Evolutionary conservation across 2,329 filamentous ascomycete genomes (phyloP).

Genomic region (Metarhizium guizhouense): DNA sequence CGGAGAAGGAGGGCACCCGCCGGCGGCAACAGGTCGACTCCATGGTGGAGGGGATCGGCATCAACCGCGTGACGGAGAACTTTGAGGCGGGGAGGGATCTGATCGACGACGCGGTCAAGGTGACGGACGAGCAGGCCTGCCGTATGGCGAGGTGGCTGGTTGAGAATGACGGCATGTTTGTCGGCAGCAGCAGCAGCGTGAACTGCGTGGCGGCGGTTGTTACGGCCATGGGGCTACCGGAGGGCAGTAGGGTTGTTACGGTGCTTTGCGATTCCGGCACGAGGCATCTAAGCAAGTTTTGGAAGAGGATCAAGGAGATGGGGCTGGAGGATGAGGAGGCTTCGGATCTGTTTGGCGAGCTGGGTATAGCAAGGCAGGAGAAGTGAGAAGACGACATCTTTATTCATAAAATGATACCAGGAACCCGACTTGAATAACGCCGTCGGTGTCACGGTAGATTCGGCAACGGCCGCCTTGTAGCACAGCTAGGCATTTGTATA

Average conservation of each 20-base stretch:
- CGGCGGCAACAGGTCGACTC: constrained; percentile 87
- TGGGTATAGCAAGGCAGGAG: constrained; percentile 29
- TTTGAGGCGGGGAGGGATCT: constrained; percentile 81
- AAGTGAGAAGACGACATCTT: not conserved
- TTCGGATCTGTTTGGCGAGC: constrained; percentile 38
- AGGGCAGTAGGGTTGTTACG: constrained; percentile 63
- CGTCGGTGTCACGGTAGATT: no score
- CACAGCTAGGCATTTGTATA: no score
- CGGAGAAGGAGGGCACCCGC: constrained; percentile 84
- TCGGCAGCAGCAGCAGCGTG: constrained; percentile 91
- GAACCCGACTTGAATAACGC: no score
- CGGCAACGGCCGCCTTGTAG: no score
- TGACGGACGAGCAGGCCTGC: constrained; percentile 82
- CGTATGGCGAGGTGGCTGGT: constrained; percentile 95
- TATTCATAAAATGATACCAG: no score
- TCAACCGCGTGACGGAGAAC: constrained; percentile 90
- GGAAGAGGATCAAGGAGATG: constrained; percentile 62
- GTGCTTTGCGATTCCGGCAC: constrained; percentile 80
- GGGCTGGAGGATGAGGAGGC: constrained; percentile 51
- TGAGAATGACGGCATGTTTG: constrained; percentile 89
- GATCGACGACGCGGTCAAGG: constrained; percentile 81
- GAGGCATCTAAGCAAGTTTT: constrained; percentile 77
- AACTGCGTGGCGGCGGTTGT: constrained; percentile 80
- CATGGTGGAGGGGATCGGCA: constrained; percentile 91
- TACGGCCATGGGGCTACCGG: constrained; percentile 53